Evolutionary conservation across 179 eudicot genomes (phyloP), one percentile per base, ranked within the genome.

Genomic region (Beta lomatogona): DNA sequence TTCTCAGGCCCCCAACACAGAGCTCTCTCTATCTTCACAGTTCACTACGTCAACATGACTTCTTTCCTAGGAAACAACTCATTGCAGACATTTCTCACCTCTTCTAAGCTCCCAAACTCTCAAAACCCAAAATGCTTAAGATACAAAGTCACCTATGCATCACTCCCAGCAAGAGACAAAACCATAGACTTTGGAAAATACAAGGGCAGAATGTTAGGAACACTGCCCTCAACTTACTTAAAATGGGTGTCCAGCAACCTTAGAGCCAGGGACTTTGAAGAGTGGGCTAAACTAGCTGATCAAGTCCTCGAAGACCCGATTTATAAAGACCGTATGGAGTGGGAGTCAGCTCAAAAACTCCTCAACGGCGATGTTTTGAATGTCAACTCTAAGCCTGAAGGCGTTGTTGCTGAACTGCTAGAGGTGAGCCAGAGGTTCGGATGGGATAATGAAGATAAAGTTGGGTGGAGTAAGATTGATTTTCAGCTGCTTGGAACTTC

Each of bases 171-270:
- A n/a, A 87, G 93, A 5, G 98, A 95, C 88, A 77, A 82, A 82
- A 81, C 89, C 52, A 92, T 95, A 61, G 93, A 90, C 71, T 93
- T 95, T 59, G 98, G 98, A 0, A 93, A 87, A 82, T 85, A 91
- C 93, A 91, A 88, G 70, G 98, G 98, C 5, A 87, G 81, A 64
- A 90, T 89, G 97, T 87, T 93, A 0, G 98, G 97, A 31, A 87
- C 88, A 36, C 86, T 95, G 2, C 94, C 98, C 0, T 92, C 97
- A 5, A 83, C 57, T 31, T 95, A 95, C 87, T 93, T 93, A 21
- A 90, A 86, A 71, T 95, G 98, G 98, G 86, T 92, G 10, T 86
- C 95, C 74, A 82, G 79, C 65, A 92, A 88, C 59, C 90, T 94
- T 10, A 50, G 92, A 71, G 93, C 93, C 0, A 77, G 92, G 68